Conservation (phyloP, 176 grass and related monocot genomes). For the Pontederia crassipes region DNA sequence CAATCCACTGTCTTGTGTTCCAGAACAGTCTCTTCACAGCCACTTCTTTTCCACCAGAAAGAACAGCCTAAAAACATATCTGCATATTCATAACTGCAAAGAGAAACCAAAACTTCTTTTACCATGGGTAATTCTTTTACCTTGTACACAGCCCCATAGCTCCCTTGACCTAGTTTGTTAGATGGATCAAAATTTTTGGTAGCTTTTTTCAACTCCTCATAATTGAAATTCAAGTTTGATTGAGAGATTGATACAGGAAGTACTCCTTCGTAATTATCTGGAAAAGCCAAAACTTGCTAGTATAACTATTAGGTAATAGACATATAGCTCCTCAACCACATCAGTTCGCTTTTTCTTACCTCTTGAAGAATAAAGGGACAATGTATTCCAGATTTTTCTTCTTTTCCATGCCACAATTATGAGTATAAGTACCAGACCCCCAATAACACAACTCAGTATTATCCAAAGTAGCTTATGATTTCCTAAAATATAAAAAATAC, state of each 20-base stretch:
- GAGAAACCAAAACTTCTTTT: no score
- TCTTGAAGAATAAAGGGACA: constrained; percentile 31
- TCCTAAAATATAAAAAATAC: constrained; percentile 31
- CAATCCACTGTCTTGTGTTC: constrained; percentile 65
- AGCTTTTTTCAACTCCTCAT: constrained; percentile 58
- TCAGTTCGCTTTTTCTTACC: constrained; percentile 33
- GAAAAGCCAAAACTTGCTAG: neutral
- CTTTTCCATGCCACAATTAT: constrained; percentile 47
- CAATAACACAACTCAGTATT: constrained; percentile 46
- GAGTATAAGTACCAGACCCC: constrained; percentile 33
- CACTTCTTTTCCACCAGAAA: constrained; percentile 66
- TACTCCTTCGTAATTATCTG: constrained; percentile 40
- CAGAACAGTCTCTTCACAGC: constrained; percentile 74
- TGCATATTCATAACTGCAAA: neutral
- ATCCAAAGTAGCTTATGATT: constrained; percentile 41
- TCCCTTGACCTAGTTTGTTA: constrained; percentile 91
- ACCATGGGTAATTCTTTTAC: constrained; percentile 28
- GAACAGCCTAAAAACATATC: constrained; percentile 38
- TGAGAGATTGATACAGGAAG: constrained; percentile 40
- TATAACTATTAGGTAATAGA: neutral
- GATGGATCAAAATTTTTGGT: constrained; percentile 53
- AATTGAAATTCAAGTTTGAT: constrained; percentile 72
- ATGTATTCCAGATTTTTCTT: constrained; percentile 16
- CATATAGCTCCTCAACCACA: neutral
- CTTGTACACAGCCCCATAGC: constrained; percentile 71